A percentile compares a stretch with the other conserved stretches of the same genome.
Conservation (phyloP, 345 rosid species). For the Chamaenerion angustifolium region DNA sequence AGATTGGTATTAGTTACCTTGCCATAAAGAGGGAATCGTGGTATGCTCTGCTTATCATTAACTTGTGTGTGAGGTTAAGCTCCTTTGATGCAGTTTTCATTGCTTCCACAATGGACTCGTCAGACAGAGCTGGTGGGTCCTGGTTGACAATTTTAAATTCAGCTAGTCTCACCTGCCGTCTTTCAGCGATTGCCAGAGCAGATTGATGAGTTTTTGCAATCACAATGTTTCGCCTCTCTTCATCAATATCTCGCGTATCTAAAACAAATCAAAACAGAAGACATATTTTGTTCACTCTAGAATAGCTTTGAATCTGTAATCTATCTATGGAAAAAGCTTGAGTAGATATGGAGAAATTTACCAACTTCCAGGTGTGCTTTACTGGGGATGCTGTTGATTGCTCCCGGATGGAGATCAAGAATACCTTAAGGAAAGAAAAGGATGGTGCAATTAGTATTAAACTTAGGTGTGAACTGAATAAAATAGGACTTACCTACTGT, state of each 20-base stretch:
- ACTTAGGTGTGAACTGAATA: background rate
- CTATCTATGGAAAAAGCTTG: too few species aligned
- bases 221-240: constrained; percentile 57
- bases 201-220: constrained; percentile 67
- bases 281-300: too few species aligned
- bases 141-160: constrained; percentile 85
- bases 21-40: constrained; percentile 96
- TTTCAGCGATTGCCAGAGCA: constrained; percentile 45
- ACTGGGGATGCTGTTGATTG: constrained; percentile 97
- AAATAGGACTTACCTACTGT: constrained; percentile 49
- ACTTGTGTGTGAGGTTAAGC: constrained; percentile 55
- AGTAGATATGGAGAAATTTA: constrained; percentile 7
- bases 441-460: too few species aligned
- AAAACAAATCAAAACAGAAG: background rate
- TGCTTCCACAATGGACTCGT: constrained; percentile 45
- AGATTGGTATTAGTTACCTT: constrained; percentile 32
- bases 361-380: constrained; percentile 89
- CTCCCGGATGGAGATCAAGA: constrained; percentile 83
- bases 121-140: constrained; percentile 86
- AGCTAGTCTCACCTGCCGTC: constrained; percentile 45
- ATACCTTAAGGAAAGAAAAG: constrained; percentile 28
- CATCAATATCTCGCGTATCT: constrained; percentile 90
- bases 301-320: too few species aligned
- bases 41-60: constrained; percentile 94
- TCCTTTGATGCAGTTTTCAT: constrained; percentile 56